These are phyloP conservation scores for Rachicladosporium sp. DNA, from an alignment of 2,329 filamentous ascomycete species.

Conservation along the genomic window DNA sequence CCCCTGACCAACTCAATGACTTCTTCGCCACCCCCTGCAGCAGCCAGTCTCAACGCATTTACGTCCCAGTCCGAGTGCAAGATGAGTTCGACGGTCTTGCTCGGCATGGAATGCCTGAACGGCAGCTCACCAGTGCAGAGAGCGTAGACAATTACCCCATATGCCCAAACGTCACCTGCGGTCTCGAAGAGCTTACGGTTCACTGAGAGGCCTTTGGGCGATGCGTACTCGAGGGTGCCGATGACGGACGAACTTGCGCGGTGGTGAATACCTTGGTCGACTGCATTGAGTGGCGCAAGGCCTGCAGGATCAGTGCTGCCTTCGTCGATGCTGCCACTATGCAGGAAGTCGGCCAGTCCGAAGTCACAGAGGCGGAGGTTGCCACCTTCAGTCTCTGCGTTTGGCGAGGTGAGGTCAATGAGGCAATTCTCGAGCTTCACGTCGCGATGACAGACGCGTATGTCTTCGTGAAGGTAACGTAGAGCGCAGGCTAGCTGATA, in stretches of 20 bases:
- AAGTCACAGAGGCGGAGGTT: conserved; percentile 55
- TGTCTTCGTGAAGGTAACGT: conserved; percentile 56
- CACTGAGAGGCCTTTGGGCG: conserved; percentile 35
- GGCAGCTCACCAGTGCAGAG: conserved; percentile 49
- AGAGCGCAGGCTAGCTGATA: conserved; percentile 53
- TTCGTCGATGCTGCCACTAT: conserved; percentile 31
- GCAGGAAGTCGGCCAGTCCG: conserved; percentile 56
- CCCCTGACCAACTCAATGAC: conserved; percentile 46
- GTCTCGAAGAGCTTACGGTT: conserved; percentile 35
- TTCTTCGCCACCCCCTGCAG: conserved; percentile 30
- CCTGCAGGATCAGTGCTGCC: no score
- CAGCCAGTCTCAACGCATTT: conserved; percentile 32
- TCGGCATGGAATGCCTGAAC: conserved; percentile 48
- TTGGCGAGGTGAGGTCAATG: conserved; percentile 39
- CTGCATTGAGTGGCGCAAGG: background rate
- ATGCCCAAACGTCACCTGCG: conserved; percentile 55
- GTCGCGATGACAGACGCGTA: conserved; percentile 53
- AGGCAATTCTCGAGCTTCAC: conserved; percentile 60
- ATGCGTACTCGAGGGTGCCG: conserved; percentile 46
- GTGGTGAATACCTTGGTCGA: background rate
- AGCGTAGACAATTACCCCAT: conserved; percentile 50
- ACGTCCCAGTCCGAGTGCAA: conserved; percentile 47
- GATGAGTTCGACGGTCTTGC: conserved; percentile 48
- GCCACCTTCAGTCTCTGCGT: conserved; percentile 38
- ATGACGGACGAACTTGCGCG: conserved; percentile 34